Evolutionary conservation across 352 stramenopile species (phyloP).

Genomic region (Lagenidium sp.): DNA sequence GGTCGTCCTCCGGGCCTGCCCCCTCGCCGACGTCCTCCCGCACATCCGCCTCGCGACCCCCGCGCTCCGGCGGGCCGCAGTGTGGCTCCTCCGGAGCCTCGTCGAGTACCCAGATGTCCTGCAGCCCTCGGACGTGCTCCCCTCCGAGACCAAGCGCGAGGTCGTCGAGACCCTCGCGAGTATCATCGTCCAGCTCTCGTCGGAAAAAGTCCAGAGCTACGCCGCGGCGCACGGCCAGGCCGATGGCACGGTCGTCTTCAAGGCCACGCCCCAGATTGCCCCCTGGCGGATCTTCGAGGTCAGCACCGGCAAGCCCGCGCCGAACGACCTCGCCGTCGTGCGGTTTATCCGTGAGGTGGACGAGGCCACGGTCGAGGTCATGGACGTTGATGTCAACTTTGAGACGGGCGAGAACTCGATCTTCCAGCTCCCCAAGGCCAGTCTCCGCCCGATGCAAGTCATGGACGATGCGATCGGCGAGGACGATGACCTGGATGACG

Average conservation of each 20-base stretch:
- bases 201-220: constrained; percentile 61
- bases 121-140: constrained; percentile 32
- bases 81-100: constrained; percentile 79
- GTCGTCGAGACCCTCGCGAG: constrained; percentile 62
- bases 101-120: constrained; percentile 79
- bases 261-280: constrained; percentile 44
- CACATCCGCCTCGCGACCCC: constrained; percentile 84
- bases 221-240: constrained; percentile 34
- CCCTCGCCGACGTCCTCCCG: constrained; percentile 54
- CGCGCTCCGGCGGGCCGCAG: constrained; percentile 53
- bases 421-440: constrained; percentile 51
- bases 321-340: constrained; percentile 82
- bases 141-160: constrained; percentile 48
- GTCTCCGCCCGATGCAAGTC: constrained; percentile 64
- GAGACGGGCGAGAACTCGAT: constrained; percentile 80
- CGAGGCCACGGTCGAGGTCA: constrained; percentile 66
- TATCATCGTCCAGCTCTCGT: constrained; percentile 74
- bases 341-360: constrained; percentile 70
- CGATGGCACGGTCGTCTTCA: constrained; percentile 42
- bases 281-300: constrained; percentile 85
- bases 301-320: constrained; percentile 62
- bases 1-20: constrained; percentile 62
- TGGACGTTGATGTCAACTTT: constrained; percentile 85
- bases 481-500: constrained; percentile 57
- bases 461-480: constrained; percentile 75